These are phyloP conservation scores for Grosmannia huntii DNA, from an alignment of 2,329 filamentous ascomycete genomes.

Conservation along the genomic window DNA sequence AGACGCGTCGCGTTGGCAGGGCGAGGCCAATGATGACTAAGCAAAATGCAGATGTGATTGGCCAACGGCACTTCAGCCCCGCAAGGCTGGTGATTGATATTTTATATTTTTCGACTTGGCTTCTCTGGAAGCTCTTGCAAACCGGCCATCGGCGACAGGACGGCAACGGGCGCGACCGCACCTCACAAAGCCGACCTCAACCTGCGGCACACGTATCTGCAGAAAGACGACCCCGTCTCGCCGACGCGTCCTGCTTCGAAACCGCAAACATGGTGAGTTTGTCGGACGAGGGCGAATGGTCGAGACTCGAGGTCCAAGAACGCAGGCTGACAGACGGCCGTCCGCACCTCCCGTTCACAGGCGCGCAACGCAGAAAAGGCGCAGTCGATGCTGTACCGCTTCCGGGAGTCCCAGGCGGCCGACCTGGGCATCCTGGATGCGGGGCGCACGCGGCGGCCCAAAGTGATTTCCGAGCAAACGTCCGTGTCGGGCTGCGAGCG, in stretches of 20 bases:
- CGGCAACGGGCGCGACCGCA: neutral
- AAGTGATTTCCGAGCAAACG: slow-evolving; percentile 76
- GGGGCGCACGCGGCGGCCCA: slow-evolving; percentile 77
- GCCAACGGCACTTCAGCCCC: neutral
- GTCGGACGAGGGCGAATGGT: too few relatives aligned
- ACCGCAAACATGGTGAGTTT: neutral
- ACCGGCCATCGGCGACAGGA: neutral
- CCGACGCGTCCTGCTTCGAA: neutral
- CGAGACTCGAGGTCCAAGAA: neutral
- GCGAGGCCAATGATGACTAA: neutral
- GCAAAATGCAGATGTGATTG: neutral
- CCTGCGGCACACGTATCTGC: neutral
- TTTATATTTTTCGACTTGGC: neutral
- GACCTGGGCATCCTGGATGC: slow-evolving; percentile 94
- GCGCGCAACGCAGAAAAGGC: slow-evolving; percentile 97
- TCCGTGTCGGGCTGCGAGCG: slow-evolving; percentile 83
- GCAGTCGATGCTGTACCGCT: slow-evolving; percentile 99
- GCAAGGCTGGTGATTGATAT: slow-evolving; percentile 1
- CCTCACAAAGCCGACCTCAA: neutral
- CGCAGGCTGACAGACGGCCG: neutral
- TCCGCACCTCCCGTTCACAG: slow-evolving; percentile 27
- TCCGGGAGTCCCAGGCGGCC: slow-evolving; percentile 91
- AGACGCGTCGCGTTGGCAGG: neutral
- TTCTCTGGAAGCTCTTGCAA: neutral
- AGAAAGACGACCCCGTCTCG: neutral